Conservation (phyloP, 2,329 filamentous ascomycete species). For the Botrytis tulipae region DNA sequence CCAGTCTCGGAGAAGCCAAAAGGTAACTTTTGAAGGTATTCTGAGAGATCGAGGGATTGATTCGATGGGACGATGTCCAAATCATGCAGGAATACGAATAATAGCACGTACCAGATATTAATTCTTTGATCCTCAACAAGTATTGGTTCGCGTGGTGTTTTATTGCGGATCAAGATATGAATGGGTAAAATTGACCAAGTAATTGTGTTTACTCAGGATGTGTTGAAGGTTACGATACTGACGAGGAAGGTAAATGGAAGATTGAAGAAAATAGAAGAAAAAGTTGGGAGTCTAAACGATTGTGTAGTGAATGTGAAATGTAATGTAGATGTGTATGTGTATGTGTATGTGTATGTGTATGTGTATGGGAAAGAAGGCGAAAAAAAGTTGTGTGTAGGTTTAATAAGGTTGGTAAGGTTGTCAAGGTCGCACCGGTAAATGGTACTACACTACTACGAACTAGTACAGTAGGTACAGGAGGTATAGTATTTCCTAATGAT, state of each 20-base stretch:
- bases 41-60: background rate
- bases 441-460: background rate
- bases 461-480: background rate
- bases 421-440: background rate
- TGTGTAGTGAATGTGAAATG: background rate
- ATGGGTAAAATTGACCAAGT: background rate
- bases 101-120: constrained; percentile 21
- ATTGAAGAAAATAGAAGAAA: background rate
- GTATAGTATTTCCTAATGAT: background rate
- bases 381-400: background rate
- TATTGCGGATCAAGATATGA: constrained; percentile 1
- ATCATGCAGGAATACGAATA: constrained; percentile 22
- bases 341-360: no score
- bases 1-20: background rate
- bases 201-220: background rate
- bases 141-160: constrained; percentile 16
- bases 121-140: constrained; percentile 13
- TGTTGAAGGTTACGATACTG: background rate
- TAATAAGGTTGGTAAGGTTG: background rate
- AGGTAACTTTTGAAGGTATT: background rate
- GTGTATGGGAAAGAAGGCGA: background rate
- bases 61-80: constrained; percentile 19
- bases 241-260: background rate
- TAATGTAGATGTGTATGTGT: background rate
- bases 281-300: background rate